These are phyloP conservation scores for Pugionium dolabratum DNA, from an alignment of 345 rosid species.

Conservation along the genomic window DNA sequence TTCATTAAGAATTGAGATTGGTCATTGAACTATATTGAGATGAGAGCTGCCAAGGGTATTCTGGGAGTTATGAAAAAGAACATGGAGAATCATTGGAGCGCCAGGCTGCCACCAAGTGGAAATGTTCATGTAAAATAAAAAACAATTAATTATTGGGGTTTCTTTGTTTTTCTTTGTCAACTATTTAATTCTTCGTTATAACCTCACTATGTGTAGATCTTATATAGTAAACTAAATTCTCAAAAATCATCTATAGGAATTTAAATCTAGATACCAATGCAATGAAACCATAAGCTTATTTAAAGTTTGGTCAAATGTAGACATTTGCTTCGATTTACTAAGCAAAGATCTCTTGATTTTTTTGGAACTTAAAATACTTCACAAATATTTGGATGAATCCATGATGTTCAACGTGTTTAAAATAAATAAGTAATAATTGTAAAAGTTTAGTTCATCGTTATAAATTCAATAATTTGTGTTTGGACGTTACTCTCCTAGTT, in stretches of 20 bases:
- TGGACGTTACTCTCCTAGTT: no score
- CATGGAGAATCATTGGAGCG: slow-evolving; percentile 40
- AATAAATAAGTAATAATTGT: no score
- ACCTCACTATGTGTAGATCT: neutral
- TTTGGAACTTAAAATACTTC: neutral
- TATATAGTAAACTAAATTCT: neutral
- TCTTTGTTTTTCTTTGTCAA: neutral
- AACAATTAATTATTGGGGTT: slow-evolving; percentile 7
- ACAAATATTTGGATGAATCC: neutral
- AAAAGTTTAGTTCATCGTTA: no score
- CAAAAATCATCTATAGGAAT: neutral
- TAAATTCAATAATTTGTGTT: no score
- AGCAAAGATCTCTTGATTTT: no score
- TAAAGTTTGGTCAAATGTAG: neutral
- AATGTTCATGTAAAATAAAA: slow-evolving; percentile 23
- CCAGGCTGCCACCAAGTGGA: slow-evolving; percentile 63
- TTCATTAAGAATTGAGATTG: slow-evolving; percentile 4
- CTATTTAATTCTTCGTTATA: neutral
- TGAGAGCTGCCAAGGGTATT: slow-evolving; percentile 21
- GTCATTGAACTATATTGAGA: neutral
- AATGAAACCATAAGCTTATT: neutral
- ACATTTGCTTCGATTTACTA: neutral
- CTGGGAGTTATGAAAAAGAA: slow-evolving; percentile 17
- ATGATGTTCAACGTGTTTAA: no score
- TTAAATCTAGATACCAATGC: neutral